Conservation (phyloP, 2,329 filamentous ascomycete genomes). For the Aspergillus ochraceoroseus region DNA sequence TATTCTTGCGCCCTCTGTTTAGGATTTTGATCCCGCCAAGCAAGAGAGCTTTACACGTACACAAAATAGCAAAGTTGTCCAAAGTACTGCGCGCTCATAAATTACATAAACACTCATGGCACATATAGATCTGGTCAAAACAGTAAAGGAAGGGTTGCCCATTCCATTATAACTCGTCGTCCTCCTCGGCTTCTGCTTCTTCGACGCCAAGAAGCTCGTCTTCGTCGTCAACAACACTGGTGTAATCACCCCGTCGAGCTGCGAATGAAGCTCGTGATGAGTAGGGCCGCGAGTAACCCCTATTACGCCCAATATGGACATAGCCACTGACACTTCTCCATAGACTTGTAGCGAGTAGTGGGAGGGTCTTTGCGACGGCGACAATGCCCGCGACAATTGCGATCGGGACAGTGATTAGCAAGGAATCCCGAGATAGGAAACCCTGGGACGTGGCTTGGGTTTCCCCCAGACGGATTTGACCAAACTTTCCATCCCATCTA, state of each 20-base stretch:
- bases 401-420: slow-evolving; percentile 78
- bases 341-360: slow-evolving; percentile 65
- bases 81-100: slow-evolving; percentile 2
- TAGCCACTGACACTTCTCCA: slow-evolving; percentile 61
- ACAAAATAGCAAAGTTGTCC: no score
- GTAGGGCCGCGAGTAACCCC: slow-evolving; percentile 63
- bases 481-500: slow-evolving; percentile 85
- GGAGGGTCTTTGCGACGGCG: slow-evolving; percentile 64
- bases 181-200: slow-evolving; percentile 88
- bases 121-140: slow-evolving; percentile 6
- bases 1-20: no score
- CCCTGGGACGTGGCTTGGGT: slow-evolving; percentile 27
- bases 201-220: slow-evolving; percentile 82
- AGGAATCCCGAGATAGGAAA: slow-evolving; percentile 63
- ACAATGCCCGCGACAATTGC: slow-evolving; percentile 75
- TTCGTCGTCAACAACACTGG: slow-evolving; percentile 84
- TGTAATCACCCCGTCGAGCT: slow-evolving; percentile 79
- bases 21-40: no score
- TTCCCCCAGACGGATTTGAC: slow-evolving; percentile 85
- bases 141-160: not conserved
- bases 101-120: slow-evolving; percentile 3
- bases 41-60: no score
- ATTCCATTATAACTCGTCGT: slow-evolving; percentile 48
- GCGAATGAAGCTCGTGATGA: slow-evolving; percentile 87
- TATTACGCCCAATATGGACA: slow-evolving; percentile 42